Percentiles rank a stretch among this genome's conserved stretches.
Evolutionary conservation across 2,329 filamentous ascomycete species (phyloP).

Genomic region (Pseudogymnoascus sp.): DNA sequence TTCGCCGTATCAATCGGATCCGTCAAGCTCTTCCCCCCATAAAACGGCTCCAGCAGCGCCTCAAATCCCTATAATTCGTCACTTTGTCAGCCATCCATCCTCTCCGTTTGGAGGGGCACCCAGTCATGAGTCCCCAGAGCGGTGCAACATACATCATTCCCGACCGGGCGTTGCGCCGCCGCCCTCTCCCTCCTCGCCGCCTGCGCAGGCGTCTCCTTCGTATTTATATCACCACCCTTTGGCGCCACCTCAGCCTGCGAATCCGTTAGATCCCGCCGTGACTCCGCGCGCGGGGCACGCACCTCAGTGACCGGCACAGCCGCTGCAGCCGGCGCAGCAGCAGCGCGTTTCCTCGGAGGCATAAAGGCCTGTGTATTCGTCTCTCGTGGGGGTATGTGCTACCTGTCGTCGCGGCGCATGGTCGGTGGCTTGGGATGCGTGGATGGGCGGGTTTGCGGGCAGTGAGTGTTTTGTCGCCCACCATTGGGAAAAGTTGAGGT

Average conservation of each 20-base stretch:
- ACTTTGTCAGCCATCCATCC: neutral
- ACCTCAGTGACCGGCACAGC: neutral
- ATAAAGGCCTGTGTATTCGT: neutral
- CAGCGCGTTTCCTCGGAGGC: constrained; percentile 8
- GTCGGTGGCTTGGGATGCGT: neutral
- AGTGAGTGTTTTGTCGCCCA: neutral
- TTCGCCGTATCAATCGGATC: constrained; percentile 62
- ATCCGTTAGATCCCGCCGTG: neutral
- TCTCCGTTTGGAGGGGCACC: neutral
- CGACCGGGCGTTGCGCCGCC: neutral
- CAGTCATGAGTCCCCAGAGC: neutral
- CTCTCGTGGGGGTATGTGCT: neutral
- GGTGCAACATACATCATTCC: constrained; percentile 1
- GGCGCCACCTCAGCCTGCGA: neutral
- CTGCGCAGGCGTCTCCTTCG: neutral
- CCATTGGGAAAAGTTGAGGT: constrained; percentile 8
- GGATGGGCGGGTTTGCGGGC: neutral
- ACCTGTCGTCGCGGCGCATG: constrained; percentile 2
- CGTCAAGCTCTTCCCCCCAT: constrained; percentile 59
- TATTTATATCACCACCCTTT: neutral
- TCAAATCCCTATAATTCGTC: constrained; percentile 42
- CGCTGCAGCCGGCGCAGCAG: neutral
- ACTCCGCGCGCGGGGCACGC: neutral
- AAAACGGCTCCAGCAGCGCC: constrained; percentile 61
- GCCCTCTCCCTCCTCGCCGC: neutral